Base-by-base conservation (phyloP, 163 green algal genomes). In the Chloromonas sp. region DNA sequence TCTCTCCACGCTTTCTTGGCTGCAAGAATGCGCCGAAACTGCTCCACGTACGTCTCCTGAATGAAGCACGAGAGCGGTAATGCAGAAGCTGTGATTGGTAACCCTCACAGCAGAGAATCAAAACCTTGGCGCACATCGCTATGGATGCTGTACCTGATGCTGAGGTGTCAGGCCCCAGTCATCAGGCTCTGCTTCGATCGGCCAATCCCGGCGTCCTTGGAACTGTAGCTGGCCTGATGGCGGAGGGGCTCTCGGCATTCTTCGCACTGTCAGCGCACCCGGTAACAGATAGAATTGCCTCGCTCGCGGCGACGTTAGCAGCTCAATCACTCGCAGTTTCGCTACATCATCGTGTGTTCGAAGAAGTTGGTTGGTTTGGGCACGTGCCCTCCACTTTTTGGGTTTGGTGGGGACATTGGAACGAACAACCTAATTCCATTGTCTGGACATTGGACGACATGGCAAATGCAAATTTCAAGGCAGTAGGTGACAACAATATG, bases 91-190 rank as follows among this genome's bases (percentile, higher is more conserved):
- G 2, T 79, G 3, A 2, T 36, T 60, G 1, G 60, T 60, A 14
- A 8, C 61, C 61, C 60, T 57, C 36, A 15, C 3, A 58, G 2
- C 1, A 5, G 11, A 61, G 15, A 76, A 57, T 2, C 77, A 3
- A 60, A 14, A 74, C 58, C 13, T 60, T 60, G 60, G 83, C 1
- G 60, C 71, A 3, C 58, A 74, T 59, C n/a, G 8, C 1, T 36
- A 60, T 14, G 58, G 14, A 70, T 71, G 76, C 13, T n/a, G 2
- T 1, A 91, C 92, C 90, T 95, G 92, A 78, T 93, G 84, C 60
- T 88, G 82, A 0, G 86, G 84, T 0, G 60, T 92, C n/a, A 94
- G 81, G 0, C 92, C 92, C 92, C 92, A 95, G 85, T 94, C 92
- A 84, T 95, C 90, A 0, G 87, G 14, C 11, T 71, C 84, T 58